phyloP scores from a whole-genome alignment of 2,329 filamentous ascomycete genomes.

The Colletotrichum sublineola region DNA sequence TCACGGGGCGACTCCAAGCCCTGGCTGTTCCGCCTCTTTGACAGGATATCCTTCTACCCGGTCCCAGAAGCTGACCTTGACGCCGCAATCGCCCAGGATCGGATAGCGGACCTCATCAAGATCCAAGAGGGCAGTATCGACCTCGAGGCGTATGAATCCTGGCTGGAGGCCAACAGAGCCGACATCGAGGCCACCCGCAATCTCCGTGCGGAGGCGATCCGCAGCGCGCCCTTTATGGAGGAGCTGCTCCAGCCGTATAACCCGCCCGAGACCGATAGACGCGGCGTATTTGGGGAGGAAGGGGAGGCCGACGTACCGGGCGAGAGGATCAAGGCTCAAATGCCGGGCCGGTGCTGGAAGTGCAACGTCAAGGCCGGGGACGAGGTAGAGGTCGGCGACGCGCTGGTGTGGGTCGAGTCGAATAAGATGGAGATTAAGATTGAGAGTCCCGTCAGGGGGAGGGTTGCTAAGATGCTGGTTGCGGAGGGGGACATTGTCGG shows the following conservation, averaged over 20 bases:
- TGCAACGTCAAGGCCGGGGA: constrained; percentile 47
- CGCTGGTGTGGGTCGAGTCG: constrained; percentile 53
- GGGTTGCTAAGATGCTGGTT: constrained; percentile 46
- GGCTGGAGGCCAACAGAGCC: constrained; percentile 49
- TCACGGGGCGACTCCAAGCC: constrained; percentile 31
- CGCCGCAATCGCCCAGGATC: constrained; percentile 34
- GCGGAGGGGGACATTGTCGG: constrained; percentile 49
- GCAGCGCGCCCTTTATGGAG: constrained; percentile 47
- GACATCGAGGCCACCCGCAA: constrained; percentile 45
- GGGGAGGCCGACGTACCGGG: constrained; percentile 33
- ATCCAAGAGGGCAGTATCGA: constrained; percentile 48
- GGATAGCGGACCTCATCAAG: constrained; percentile 46
- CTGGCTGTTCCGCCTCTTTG: constrained; percentile 51
- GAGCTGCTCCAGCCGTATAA: constrained; percentile 48
- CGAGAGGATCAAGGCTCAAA: constrained; percentile 48
- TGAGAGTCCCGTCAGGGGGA: constrained; percentile 47
- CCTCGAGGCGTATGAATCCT: constrained; percentile 50
- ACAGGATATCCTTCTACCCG: constrained; percentile 51
- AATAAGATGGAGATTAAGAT: constrained; percentile 56
- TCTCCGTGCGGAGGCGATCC: constrained; percentile 47
- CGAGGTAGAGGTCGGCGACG: constrained; percentile 47
- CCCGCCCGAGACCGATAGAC: constrained; percentile 34
- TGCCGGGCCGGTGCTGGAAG: constrained; percentile 53
- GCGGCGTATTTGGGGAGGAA: constrained; percentile 5
- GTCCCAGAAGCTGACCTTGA: constrained; percentile 49